A percentile compares a stretch with the other conserved stretches of the same genome.
Evolutionary conservation across 163 green algal genomes (phyloP).

Genomic region (Smithsoniella earleae): DNA sequence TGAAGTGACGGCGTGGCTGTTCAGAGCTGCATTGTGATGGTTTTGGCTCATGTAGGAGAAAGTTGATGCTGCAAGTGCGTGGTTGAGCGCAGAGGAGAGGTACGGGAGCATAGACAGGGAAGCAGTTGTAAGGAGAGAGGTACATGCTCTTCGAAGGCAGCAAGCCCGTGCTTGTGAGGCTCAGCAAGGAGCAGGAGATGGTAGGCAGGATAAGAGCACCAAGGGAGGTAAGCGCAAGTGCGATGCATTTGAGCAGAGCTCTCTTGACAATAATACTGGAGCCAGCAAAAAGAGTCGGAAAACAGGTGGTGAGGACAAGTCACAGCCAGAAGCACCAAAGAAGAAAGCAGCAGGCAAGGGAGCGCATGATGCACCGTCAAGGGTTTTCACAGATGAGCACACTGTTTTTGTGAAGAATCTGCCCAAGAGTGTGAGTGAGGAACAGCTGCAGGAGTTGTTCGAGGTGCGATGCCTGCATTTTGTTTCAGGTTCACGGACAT

Average conservation of each 20-base stretch:
- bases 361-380: neutral
- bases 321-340: neutral
- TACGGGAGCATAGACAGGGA: neutral
- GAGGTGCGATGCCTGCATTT: slow-evolving; percentile 33
- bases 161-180: neutral
- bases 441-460: slow-evolving; percentile 50
- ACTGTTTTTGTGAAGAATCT: slow-evolving; percentile 54
- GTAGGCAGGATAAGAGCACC: neutral
- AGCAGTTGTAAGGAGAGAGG: neutral
- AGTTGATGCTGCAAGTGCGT: neutral
- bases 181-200: neutral
- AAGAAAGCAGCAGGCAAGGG: neutral
- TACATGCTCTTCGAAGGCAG: too few relatives aligned
- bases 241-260: too few relatives aligned
- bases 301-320: neutral
- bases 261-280: too few relatives aligned
- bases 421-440: slow-evolving; percentile 38
- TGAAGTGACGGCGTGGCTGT: neutral
- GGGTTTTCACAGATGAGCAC: slow-evolving; percentile 39
- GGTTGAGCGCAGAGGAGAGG: neutral
- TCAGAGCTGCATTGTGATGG: neutral
- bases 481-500: too few relatives aligned
- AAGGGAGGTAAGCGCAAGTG: neutral
- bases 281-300: neutral
- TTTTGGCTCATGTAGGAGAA: neutral